These are phyloP conservation scores for Nothophaeocryptopus gaeumannii DNA, from an alignment of 2,329 filamentous ascomycete species.

Conservation along the genomic window DNA sequence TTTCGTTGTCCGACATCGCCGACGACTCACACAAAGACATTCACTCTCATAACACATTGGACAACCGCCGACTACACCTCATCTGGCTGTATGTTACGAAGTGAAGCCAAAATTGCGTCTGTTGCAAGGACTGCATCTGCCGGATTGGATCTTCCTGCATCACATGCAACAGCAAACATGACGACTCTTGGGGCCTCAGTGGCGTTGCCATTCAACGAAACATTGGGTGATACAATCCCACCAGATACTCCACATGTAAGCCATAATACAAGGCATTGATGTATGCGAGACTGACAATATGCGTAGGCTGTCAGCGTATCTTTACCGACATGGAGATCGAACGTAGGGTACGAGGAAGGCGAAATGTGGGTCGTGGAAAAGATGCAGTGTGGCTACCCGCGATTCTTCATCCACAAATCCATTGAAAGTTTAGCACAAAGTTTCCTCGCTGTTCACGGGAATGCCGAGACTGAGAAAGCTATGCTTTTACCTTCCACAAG, in stretches of 20 bases:
- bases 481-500: slow-evolving; percentile 77
- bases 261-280: slow-evolving; percentile 20
- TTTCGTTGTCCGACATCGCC: too few relatives aligned
- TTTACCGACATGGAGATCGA: slow-evolving; percentile 86
- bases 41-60: too few relatives aligned
- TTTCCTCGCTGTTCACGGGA: slow-evolving; percentile 64
- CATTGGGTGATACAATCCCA: slow-evolving; percentile 67
- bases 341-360: slow-evolving; percentile 91
- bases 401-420: slow-evolving; percentile 88
- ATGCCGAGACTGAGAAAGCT: slow-evolving; percentile 58
- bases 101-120: too few relatives aligned
- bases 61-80: too few relatives aligned
- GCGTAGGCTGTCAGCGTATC: slow-evolving; percentile 89
- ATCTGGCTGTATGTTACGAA: too few relatives aligned
- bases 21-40: too few relatives aligned
- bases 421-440: slow-evolving; percentile 71
- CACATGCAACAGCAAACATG: neutral
- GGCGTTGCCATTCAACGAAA: slow-evolving; percentile 35
- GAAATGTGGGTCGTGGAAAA: slow-evolving; percentile 78
- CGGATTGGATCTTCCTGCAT: too few relatives aligned
- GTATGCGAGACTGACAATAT: slow-evolving; percentile 7
- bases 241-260: slow-evolving; percentile 75
- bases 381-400: slow-evolving; percentile 88
- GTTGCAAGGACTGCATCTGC: too few relatives aligned
- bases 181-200: slow-evolving; percentile 19